Base-by-base conservation (phyloP, 2,329 filamentous ascomycete species). In the Shiraia sp. region DNA sequence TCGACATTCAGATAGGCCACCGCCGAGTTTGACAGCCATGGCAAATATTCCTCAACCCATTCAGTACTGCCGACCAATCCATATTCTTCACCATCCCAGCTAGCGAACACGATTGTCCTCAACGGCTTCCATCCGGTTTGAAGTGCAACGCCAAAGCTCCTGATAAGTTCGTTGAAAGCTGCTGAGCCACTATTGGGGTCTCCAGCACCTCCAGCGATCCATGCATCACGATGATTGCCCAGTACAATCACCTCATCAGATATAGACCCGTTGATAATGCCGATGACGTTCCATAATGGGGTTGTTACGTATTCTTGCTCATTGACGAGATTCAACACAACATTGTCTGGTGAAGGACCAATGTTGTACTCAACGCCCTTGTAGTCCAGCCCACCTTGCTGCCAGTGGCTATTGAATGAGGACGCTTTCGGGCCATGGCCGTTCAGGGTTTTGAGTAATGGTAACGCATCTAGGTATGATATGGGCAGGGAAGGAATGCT, bases 221-320 rank as follows among this genome's bases (percentile, higher is more conserved):
- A 95, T 0, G 91, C 88, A 69, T 96, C 90, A 24, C 90, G 83
- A 63, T 96, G 91, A 61, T 95, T 96, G n/a, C 91, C 90, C 23
- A 97, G 74, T 3, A 99, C 79, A 32, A 99, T 77, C 1, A 96
- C 90, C 61, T 96, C 90, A 57, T 96, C 84, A 0, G 83, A 76
- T 25, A 93, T 82, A 0, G 86, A 87, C 8, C 92, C 93, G 58
- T 96, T 96, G 66, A 99, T 88, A 32, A 93, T 77, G 31, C 92
- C 92, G 51, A 97, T 92, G 2, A 93, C 88, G 63, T 99, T 87
- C 75, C 75, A 78, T 6, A 77, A 54, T 2, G 75, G 75, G 6
- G 75, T 78, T 1, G 69, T 77, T 15, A 72, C 69, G 40, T 77
- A 77, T 19, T 78, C 72, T 47, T 76, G 73, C 47, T 75, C 68